Percentiles rank a stretch among this genome's conserved stretches.
Conservation (phyloP, 78 protist species). For the Chrysochromulina parva region DNA sequence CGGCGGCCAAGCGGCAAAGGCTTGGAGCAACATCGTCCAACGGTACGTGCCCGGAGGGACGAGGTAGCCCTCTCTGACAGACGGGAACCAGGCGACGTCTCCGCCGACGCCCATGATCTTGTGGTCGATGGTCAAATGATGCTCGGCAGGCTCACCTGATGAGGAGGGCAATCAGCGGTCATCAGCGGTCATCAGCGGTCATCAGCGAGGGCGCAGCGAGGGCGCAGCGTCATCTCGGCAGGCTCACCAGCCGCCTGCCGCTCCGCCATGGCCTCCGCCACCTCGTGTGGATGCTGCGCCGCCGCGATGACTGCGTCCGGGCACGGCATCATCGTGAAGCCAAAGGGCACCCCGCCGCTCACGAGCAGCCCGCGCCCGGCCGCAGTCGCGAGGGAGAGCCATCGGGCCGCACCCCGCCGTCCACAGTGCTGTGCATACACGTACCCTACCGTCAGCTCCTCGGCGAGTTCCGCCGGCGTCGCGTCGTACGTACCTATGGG, state of each 20-base stretch:
- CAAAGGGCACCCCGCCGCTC: background rate
- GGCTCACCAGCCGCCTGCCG: too few species aligned
- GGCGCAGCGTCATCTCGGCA: too few species aligned
- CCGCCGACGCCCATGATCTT: constrained; percentile 35
- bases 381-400: background rate
- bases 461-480: background rate
- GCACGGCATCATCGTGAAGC: background rate
- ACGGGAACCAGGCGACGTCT: background rate
- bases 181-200: too few species aligned
- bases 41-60: background rate
- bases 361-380: background rate
- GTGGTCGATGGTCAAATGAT: background rate
- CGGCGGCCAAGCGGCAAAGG: background rate
- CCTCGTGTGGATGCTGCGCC: constrained; percentile 9
- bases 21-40: background rate
- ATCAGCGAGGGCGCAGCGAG: too few species aligned
- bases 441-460: background rate
- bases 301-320: background rate
- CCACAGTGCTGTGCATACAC: background rate
- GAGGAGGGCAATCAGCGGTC: too few species aligned
- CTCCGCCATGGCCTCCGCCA: background rate
- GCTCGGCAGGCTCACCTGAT: too few species aligned
- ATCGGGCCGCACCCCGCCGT: background rate
- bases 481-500: background rate
- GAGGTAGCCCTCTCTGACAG: background rate